A percentile compares a stretch with the other conserved stretches of the same genome.
Evolutionary conservation across 176 grass and related monocot genomes (phyloP).

Genomic region (Raddia distichophylla): DNA sequence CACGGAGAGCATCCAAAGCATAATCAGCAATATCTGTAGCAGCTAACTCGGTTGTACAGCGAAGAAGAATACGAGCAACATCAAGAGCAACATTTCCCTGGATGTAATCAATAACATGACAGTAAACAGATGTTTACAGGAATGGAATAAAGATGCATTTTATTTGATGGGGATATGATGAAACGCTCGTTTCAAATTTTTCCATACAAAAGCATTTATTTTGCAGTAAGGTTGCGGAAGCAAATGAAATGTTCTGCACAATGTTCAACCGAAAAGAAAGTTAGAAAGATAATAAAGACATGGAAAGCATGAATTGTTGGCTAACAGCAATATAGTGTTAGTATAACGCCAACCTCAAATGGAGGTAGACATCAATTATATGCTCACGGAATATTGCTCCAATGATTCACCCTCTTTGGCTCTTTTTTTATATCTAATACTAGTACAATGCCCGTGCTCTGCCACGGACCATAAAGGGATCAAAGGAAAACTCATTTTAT

Average conservation of each 20-base stretch:
- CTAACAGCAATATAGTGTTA: conserved; percentile 20
- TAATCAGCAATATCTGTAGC: conserved; percentile 86
- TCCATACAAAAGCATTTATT: neutral
- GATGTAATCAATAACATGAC: conserved; percentile 19
- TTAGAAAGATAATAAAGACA: neutral
- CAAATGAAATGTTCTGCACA: neutral
- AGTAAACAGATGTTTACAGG: conserved; percentile 3
- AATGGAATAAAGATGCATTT: neutral
- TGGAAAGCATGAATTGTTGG: neutral
- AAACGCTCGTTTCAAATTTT: neutral
- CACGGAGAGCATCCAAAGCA: conserved; percentile 69
- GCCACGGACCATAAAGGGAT: no score
- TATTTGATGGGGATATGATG: neutral
- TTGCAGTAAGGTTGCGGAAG: conserved; percentile 19
- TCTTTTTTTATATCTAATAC: no score
- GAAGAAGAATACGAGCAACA: conserved; percentile 85
- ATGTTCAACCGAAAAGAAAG: neutral
- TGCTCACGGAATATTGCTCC: neutral
- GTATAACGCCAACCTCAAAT: neutral
- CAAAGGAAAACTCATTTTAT: no score
- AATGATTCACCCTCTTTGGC: no score
- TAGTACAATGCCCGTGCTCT: no score
- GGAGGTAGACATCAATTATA: neutral
- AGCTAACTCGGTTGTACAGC: conserved; percentile 67
- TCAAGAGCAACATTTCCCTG: conserved; percentile 98